phyloP scores from a whole-genome alignment of 257 asterid species.

The Mitragyna speciosa region DNA sequence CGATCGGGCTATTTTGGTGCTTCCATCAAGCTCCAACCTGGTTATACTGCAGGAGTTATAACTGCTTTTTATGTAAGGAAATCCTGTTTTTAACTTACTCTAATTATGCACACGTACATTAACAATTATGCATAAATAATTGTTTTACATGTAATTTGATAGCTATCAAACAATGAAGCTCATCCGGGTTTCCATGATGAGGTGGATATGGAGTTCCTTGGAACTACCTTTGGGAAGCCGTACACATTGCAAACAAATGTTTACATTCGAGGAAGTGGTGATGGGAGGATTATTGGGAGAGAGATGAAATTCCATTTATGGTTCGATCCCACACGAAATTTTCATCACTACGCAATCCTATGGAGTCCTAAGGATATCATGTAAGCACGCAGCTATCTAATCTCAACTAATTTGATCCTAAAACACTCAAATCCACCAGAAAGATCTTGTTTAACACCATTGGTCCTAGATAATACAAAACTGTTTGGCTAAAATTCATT shows the following conservation, averaged over 20 bases:
- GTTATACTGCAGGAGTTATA: conserved; percentile 96
- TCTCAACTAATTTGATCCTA: background rate
- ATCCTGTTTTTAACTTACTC: conserved; percentile 12
- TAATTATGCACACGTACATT: background rate
- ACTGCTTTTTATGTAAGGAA: conserved; percentile 75
- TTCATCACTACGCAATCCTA: conserved; percentile 82
- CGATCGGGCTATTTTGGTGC: conserved; percentile 94
- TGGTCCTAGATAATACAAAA: background rate
- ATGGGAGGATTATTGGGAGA: conserved; percentile 79
- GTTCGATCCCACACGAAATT: conserved; percentile 87
- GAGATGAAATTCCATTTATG: conserved; percentile 92
- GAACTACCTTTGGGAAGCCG: conserved; percentile 92
- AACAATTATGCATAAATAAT: background rate
- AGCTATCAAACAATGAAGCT: conserved; percentile 84
- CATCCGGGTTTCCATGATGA: conserved; percentile 95
- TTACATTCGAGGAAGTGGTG: conserved; percentile 92
- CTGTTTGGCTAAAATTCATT: background rate
- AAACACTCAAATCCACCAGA: background rate
- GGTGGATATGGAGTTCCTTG: conserved; percentile 90
- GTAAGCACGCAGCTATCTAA: conserved; percentile 36
- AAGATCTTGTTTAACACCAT: background rate
- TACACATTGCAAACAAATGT: conserved; percentile 90
- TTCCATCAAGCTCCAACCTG: conserved; percentile 82
- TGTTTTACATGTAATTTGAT: background rate
- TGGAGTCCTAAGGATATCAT: conserved; percentile 76